Percentiles rank a stretch among this genome's conserved stretches.
These are phyloP conservation scores for Macaranga tanarius DNA, from an alignment of 441 rosid species.

Conservation along the genomic window DNA sequence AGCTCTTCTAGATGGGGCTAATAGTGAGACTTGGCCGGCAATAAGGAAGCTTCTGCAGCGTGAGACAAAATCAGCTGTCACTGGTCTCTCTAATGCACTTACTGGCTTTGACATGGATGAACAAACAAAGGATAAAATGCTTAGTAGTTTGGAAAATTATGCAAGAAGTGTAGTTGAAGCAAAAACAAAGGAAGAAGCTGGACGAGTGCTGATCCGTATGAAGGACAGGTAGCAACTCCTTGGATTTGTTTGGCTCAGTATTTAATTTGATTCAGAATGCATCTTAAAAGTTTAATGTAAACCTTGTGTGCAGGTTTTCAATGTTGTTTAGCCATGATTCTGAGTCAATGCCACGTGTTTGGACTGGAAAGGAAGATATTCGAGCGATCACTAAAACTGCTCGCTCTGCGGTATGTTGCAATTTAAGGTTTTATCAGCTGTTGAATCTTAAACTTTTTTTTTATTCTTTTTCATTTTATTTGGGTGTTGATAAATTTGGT, in stretches of 20 bases:
- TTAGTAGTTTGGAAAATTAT: slow-evolving; percentile 48
- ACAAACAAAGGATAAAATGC: slow-evolving; percentile 60
- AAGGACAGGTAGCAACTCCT: slow-evolving; percentile 69
- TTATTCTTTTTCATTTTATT: neutral
- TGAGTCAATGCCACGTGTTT: slow-evolving; percentile 99
- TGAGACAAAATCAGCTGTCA: slow-evolving; percentile 72
- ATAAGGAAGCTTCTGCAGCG: slow-evolving; percentile 70
- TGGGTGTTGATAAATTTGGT: slow-evolving; percentile 25
- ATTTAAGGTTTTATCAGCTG: slow-evolving; percentile 19
- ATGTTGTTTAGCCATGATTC: slow-evolving; percentile 86
- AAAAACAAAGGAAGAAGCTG: slow-evolving; percentile 93
- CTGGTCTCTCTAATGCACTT: slow-evolving; percentile 64
- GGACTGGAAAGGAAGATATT: slow-evolving; percentile 99
- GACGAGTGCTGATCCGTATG: slow-evolving; percentile 83
- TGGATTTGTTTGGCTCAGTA: slow-evolving; percentile 18
- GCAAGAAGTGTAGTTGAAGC: slow-evolving; percentile 83
- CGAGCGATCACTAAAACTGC: slow-evolving; percentile 92
- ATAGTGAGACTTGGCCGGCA: slow-evolving; percentile 82
- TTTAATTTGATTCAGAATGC: slow-evolving; percentile 13
- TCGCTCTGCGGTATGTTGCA: slow-evolving; percentile 75
- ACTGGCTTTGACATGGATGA: slow-evolving; percentile 83
- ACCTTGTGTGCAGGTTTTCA: slow-evolving; percentile 63
- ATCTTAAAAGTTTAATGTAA: slow-evolving; percentile 10
- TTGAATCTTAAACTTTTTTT: slow-evolving; percentile 1
- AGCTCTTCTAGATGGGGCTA: slow-evolving; percentile 91